Percentiles rank a stretch among this genome's conserved stretches.
phyloP scores from a whole-genome alignment of 352 stramenopile genomes.

The Elongisporangium senticosum region DNA sequence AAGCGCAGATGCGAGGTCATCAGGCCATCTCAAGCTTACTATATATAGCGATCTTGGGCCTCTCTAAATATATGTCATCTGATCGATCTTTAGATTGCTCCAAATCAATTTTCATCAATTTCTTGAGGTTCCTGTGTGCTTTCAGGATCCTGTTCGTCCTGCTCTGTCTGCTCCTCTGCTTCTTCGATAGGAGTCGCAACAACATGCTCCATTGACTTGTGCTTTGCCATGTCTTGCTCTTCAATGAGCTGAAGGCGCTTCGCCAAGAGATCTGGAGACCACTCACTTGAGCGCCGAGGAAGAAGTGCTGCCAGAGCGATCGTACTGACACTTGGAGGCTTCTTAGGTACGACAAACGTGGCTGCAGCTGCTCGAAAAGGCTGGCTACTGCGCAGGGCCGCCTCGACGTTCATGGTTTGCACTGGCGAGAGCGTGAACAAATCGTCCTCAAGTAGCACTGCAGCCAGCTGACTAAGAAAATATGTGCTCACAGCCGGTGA shows the following conservation, averaged over 20 bases:
- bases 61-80: not conserved
- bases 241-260: conserved; percentile 56
- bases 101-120: not conserved
- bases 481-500: conserved; percentile 75
- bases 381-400: conserved; percentile 43
- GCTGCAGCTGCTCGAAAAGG: conserved; percentile 57
- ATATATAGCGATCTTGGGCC: not conserved
- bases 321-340: conserved; percentile 46
- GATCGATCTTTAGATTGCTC: not conserved
- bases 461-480: conserved; percentile 72
- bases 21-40: not conserved
- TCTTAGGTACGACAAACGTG: conserved; percentile 39
- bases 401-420: conserved; percentile 53
- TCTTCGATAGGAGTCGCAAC: not conserved
- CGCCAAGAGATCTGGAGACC: conserved; percentile 60
- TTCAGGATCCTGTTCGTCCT: not conserved
- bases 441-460: conserved; percentile 66
- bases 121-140: not conserved
- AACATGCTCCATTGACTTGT: not conserved
- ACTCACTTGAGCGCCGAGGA: conserved; percentile 58
- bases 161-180: not conserved
- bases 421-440: conserved; percentile 41
- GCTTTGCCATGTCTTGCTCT: conserved; percentile 8
- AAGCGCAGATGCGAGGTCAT: not conserved
- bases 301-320: conserved; percentile 68